Percentiles rank a stretch among this genome's conserved stretches.
Evolutionary conservation across 768 basidiomycete genomes (phyloP).

Genomic region (Rhizopogon vinicolor): DNA sequence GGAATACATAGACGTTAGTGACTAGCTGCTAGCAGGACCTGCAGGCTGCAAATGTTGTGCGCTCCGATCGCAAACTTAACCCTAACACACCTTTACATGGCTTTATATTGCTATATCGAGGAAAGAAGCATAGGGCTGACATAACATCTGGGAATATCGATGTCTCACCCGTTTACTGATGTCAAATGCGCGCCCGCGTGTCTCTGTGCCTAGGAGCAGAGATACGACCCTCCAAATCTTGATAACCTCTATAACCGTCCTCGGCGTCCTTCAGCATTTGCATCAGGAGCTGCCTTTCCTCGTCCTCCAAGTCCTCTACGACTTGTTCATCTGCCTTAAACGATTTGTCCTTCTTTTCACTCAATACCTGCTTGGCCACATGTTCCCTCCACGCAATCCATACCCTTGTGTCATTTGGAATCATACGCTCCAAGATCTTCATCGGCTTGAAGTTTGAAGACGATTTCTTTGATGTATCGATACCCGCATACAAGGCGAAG

Average conservation of each 20-base stretch:
- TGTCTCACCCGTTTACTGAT: too few relatives aligned
- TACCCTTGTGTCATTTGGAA: slow-evolving; percentile 18
- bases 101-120: too few relatives aligned
- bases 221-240: background rate
- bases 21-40: background rate
- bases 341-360: background rate
- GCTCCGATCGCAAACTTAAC: slow-evolving; percentile 8
- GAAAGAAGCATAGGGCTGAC: too few relatives aligned
- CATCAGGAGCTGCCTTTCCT: background rate
- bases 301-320: background rate
- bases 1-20: background rate
- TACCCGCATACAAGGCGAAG: slow-evolving; percentile 6
- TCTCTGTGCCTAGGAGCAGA: background rate
- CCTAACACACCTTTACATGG: too few relatives aligned
- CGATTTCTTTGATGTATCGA: background rate
- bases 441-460: slow-evolving; percentile 1
- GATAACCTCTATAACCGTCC: background rate
- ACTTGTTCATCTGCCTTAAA: background rate
- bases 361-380: slow-evolving; percentile 8
- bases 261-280: background rate
- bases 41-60: background rate
- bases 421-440: slow-evolving; percentile 7
- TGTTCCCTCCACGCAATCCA: slow-evolving; percentile 18
- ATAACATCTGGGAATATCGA: too few relatives aligned
- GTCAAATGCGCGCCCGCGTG: too few relatives aligned